Evolutionary conservation across 805 yeast genomes (phyloP), one percentile per base, ranked within the genome.

Genomic region (Myxozyma sirexii): DNA sequence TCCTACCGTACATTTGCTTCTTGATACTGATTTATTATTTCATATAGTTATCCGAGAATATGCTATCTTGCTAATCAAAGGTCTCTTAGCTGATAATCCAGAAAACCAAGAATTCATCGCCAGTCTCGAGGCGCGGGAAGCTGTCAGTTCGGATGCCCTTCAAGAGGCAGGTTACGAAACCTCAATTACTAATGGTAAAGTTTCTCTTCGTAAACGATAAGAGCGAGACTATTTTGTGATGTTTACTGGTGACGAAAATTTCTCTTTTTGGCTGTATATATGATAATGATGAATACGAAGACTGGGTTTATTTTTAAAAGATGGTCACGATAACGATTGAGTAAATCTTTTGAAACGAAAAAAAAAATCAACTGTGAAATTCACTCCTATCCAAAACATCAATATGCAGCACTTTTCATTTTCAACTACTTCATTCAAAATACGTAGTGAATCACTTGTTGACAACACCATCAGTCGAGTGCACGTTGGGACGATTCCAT

Each of bases 101-200:
- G 78, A 76, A 48, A 94, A 93, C 71, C 97, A 93, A 73, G 77
- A 80, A 0, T 84, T 91, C 70, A 91, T 93, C 0, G 84, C 88
- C 0, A 74, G 79, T 38, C 72, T 93, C 59, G 97, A 93, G 70
- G 96, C 97, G 0, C 78, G 82, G 59, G 81, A 84, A 45, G 80
- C 83, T 0, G 84, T 83, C 0, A 80, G 84, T 35, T 84, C 85
- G 53, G 83, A 81, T 0, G 76, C 78, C 0, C 76, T 84, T 19
- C 78, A 79, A 17, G 83, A 85, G 47, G 85, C 84, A 1, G 68
- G 68, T 12, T 65, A 60, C 33, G 82, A 83, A 58, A 81, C 81
- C 1, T 83, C 86, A 39, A 80, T 92, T 7, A 78, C 78, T 1
- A 83, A 86, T 62, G 97, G 97, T 4, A 83, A 86, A 61, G 82